phyloP scores from a whole-genome alignment of 2,329 filamentous ascomycete species.

The Mollisia scopiformis region DNA sequence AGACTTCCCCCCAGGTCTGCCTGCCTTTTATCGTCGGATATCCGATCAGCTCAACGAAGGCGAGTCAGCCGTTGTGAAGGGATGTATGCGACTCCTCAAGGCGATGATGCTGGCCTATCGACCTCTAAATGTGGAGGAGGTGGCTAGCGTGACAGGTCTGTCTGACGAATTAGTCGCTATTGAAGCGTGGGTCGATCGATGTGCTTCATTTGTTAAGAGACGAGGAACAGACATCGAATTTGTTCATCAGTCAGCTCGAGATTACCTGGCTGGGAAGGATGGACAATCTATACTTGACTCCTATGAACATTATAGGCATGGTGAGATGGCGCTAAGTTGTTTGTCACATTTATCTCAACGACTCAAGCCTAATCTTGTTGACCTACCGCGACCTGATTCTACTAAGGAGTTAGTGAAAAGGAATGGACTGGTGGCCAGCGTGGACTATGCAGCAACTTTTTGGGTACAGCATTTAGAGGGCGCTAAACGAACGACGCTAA shows the following conservation, averaged over 20 bases:
- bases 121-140: slow-evolving; percentile 30
- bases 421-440: slow-evolving; percentile 12
- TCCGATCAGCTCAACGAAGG: slow-evolving; percentile 26
- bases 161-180: slow-evolving; percentile 10
- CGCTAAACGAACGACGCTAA: slow-evolving; percentile 10
- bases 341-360: slow-evolving; percentile 27
- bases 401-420: slow-evolving; percentile 21
- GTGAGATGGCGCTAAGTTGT: slow-evolving; percentile 26
- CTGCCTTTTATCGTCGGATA: slow-evolving; percentile 30
- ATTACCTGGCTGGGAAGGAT: slow-evolving; percentile 28
- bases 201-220: slow-evolving; percentile 32
- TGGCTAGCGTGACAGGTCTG: slow-evolving; percentile 28
- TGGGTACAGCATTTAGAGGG: slow-evolving; percentile 31
- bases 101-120: slow-evolving; percentile 31
- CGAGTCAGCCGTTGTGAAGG: slow-evolving; percentile 17
- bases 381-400: slow-evolving; percentile 27
- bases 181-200: slow-evolving; percentile 22
- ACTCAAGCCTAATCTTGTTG: slow-evolving; percentile 31
- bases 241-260: slow-evolving; percentile 35
- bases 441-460: slow-evolving; percentile 33
- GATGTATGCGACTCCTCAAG: slow-evolving; percentile 15
- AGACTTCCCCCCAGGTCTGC: slow-evolving; percentile 28
- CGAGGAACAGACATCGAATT: slow-evolving; percentile 31
- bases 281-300: slow-evolving; percentile 25
- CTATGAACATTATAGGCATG: slow-evolving; percentile 20